Evolutionary conservation across 1,284 basidiomycete genomes (phyloP), one percentile per base, ranked within the genome.

Genomic region (Sphagnurus paluster): DNA sequence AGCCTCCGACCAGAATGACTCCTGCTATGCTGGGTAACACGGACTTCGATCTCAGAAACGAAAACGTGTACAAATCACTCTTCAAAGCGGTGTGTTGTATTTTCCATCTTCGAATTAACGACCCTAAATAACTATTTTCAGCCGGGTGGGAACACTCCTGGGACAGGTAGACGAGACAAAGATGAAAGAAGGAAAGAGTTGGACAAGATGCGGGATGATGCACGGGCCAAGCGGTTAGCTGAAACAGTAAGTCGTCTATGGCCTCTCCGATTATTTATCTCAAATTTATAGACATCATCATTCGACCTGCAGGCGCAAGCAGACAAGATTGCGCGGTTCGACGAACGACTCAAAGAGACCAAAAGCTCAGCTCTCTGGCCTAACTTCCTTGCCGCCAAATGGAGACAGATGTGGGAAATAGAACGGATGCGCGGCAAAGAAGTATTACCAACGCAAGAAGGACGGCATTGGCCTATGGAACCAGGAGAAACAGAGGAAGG

Each of bases 241-340:
- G 80, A 84, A 56, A 68, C 72, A 41, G 86, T 87, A 44, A 55
- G 77, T 62, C 28, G 10, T 11, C 2, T 16, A n/a, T 14, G 28
- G 28, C 7, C 28, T 14, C 28, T 30, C 28, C n/a, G n/a, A 7
- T 30, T 30, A 39, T 21, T 38, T 46, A 42, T 32, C 6, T 25
- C 14, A 39, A 32, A n/a, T 21, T 26, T 20, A 6, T 28, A 89
- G 87, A 73, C 71, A 47, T 67, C 70, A 25, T 67, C 72, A 0
- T 90, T 90, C 56, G 82, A 88, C 61, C 63, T 90, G n/a, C 84
- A 87, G 61, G 74, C 72, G 0, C 77, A 84, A 45, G 71, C 72
- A 11, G 84, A 89, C 52, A 87, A 84, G 63, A 83, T 90, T 32
- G 63, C 72, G 13, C 68, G 71, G 2, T 89, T 84, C 50, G 85